Conservation (phyloP, 345 rosid species). For the Hypericum perforatum region DNA sequence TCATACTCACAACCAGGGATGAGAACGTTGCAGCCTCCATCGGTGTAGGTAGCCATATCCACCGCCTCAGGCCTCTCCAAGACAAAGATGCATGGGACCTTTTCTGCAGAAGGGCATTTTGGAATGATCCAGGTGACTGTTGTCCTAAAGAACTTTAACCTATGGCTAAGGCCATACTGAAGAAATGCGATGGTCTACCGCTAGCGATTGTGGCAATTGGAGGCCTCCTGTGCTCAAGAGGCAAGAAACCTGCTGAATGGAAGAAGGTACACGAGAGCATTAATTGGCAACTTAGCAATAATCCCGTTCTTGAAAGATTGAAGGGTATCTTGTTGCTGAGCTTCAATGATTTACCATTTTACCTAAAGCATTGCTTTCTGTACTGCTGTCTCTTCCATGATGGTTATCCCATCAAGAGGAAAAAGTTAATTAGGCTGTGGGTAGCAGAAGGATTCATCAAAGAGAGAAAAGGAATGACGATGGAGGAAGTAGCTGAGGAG, state of each 20-base stretch:
- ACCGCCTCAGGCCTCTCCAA: constrained; percentile 15
- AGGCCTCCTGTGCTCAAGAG: constrained; percentile 19
- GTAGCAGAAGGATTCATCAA: constrained; percentile 12
- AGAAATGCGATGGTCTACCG: constrained; percentile 21
- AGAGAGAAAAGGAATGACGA: constrained; percentile 26
- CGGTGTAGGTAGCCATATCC: constrained; percentile 15
- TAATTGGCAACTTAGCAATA: constrained; percentile 22
- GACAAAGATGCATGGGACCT: constrained; percentile 20
- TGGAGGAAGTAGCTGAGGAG: constrained; percentile 33
- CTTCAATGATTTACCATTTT: constrained; percentile 22
- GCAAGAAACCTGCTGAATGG: constrained; percentile 15
- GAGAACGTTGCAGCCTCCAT: constrained; percentile 18
- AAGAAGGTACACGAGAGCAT: constrained; percentile 14
- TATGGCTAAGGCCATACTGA: constrained; percentile 16
- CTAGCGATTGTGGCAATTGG: constrained; percentile 21
- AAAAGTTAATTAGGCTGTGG: constrained; percentile 6
- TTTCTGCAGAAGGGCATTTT: constrained; percentile 23
- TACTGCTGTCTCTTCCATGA: constrained; percentile 17
- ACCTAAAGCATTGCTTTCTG: constrained; percentile 20
- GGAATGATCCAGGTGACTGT: constrained; percentile 10
- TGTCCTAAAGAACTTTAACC: constrained; percentile 15
- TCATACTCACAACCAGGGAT: constrained; percentile 22
- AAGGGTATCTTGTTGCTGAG: constrained; percentile 18
- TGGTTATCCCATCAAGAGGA: constrained; percentile 15
- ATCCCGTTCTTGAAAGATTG: constrained; percentile 16